Conservation (phyloP, 2,329 filamentous ascomycete species). For the Phoma sp. region DNA sequence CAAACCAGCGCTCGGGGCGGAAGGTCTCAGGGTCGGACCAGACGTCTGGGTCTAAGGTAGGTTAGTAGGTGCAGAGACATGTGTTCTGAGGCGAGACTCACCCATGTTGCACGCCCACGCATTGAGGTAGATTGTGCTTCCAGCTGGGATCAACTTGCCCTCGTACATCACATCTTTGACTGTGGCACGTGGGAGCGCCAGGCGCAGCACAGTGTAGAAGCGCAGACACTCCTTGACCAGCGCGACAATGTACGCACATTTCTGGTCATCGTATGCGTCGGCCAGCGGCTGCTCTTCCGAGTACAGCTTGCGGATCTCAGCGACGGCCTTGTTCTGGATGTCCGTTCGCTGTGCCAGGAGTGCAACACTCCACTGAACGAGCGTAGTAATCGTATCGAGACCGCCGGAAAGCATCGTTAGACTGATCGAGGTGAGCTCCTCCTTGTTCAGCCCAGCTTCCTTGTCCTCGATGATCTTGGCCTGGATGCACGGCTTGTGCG, state of each 20-base stretch:
- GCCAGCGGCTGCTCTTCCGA: constrained; percentile 62
- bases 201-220: constrained; percentile 68
- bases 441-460: constrained; percentile 66
- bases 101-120: constrained; percentile 74
- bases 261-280: constrained; percentile 67
- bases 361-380: constrained; percentile 70
- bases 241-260: constrained; percentile 68
- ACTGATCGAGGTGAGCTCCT: constrained; percentile 69
- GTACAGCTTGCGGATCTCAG: constrained; percentile 64
- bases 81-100: constrained; percentile 42
- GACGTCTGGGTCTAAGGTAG: constrained; percentile 56
- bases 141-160: constrained; percentile 64
- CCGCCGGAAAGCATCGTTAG: constrained; percentile 73
- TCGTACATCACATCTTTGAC: constrained; percentile 66
- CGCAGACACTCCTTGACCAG: constrained; percentile 67
- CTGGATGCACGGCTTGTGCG: constrained; percentile 69
- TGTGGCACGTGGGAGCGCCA: constrained; percentile 67
- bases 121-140: constrained; percentile 70
- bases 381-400: constrained; percentile 70
- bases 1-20: constrained; percentile 67
- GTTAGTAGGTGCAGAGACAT: background rate
- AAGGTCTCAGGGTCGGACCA: constrained; percentile 66
- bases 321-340: constrained; percentile 65
- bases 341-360: constrained; percentile 66
- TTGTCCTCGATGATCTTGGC: constrained; percentile 70